Evolutionary conservation across 306 rosid genomes (phyloP).

Genomic region (Morella rubra): DNA sequence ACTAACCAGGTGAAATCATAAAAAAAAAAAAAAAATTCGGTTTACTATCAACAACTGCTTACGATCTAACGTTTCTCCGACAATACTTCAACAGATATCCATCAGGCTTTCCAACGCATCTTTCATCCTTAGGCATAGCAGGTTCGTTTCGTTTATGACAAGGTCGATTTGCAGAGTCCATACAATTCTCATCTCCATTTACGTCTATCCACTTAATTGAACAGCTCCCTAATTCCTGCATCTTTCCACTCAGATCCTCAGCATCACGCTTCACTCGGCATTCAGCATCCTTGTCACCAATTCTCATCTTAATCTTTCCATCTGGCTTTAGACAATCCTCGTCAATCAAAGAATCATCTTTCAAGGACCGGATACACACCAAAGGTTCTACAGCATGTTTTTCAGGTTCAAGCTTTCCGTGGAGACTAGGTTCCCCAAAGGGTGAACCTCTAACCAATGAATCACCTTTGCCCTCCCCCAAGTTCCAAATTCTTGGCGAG

Average conservation of each 20-base stretch:
- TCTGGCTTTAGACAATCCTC: conserved; percentile 22
- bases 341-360: conserved; percentile 40
- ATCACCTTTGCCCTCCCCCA: conserved; percentile 26
- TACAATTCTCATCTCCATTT: conserved; percentile 32
- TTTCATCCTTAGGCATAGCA: conserved; percentile 25
- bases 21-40: conserved; percentile 2
- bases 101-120: conserved; percentile 31
- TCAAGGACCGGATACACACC: conserved; percentile 27
- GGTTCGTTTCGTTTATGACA: conserved; percentile 32
- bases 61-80: conserved; percentile 36
- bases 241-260: conserved; percentile 28
- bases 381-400: conserved; percentile 31
- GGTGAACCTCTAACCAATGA: conserved; percentile 24
- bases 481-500: conserved; percentile 34
- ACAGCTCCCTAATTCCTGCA: conserved; percentile 56
- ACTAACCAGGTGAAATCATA: conserved; percentile 17
- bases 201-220: conserved; percentile 38
- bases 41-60: conserved; percentile 17
- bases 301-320: conserved; percentile 20
- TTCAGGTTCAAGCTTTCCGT: conserved; percentile 17
- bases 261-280: conserved; percentile 27
- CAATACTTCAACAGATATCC: conserved; percentile 50
- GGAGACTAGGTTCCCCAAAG: conserved; percentile 23
- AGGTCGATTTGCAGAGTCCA: conserved; percentile 35
- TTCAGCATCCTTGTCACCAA: conserved; percentile 25